phyloP scores from a whole-genome alignment of 2,329 filamentous ascomycete genomes.

The Myriosclerotinia scirpicola region DNA sequence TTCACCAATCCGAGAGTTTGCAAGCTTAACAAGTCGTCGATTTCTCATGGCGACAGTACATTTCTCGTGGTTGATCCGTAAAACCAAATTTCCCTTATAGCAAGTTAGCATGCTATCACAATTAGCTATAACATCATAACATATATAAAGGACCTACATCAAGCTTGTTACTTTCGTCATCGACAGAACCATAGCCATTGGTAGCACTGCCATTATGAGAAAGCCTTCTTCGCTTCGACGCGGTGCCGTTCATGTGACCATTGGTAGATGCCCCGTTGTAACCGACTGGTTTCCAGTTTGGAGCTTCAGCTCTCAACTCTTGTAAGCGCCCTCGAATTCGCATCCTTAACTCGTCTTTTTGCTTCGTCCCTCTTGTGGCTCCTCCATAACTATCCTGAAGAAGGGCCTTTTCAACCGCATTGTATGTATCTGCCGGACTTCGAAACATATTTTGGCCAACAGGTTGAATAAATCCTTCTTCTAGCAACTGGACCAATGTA shows the following conservation, averaged over 20 bases:
- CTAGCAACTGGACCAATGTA: conserved; percentile 53
- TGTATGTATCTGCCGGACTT: conserved; percentile 59
- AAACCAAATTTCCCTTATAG: conserved; percentile 64
- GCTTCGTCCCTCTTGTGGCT: conserved; percentile 61
- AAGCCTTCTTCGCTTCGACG: conserved; percentile 55
- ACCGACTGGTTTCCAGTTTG: conserved; percentile 36
- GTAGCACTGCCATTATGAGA: conserved; percentile 47
- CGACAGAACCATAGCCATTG: conserved; percentile 43
- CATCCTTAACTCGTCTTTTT: conserved; percentile 61
- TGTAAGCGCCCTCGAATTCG: conserved; percentile 55
- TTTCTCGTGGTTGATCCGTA: conserved; percentile 83
- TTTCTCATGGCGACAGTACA: conserved; percentile 81
- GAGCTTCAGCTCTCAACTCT: conserved; percentile 49
- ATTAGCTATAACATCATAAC: conserved; percentile 19
- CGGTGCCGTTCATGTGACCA: conserved; percentile 33
- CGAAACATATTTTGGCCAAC: conserved; percentile 58
- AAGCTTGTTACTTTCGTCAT: conserved; percentile 47
- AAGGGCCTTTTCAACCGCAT: conserved; percentile 63
- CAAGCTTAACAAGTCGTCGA: conserved; percentile 71
- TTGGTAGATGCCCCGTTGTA: conserved; percentile 26
- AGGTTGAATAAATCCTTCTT: conserved; percentile 66
- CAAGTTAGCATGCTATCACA: conserved; percentile 35
- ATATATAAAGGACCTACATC: conserved; percentile 49
- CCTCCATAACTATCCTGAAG: conserved; percentile 54
- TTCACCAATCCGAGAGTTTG: conserved; percentile 66